A percentile compares a stretch with the other conserved stretches of the same genome.
These are phyloP conservation scores for Discostella pseudostelligera DNA, from an alignment of 108 stramenopile genomes.

Conservation along the genomic window DNA sequence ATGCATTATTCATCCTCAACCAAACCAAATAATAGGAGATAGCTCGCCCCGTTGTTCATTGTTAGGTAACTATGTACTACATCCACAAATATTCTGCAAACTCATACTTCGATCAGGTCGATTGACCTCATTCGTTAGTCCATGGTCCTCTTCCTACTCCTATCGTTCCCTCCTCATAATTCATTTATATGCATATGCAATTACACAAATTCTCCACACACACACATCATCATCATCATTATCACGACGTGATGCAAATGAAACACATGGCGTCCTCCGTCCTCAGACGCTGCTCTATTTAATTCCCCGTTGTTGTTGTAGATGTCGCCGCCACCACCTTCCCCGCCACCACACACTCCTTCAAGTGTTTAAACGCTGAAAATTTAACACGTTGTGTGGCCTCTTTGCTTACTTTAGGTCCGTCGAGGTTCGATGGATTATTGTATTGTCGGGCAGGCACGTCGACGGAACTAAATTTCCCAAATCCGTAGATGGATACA, in stretches of 20 bases:
- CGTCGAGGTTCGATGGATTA: neutral
- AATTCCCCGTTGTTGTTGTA: neutral
- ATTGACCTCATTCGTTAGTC: no score
- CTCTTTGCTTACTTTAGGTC: neutral
- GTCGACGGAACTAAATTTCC: neutral
- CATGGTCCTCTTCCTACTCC: no score
- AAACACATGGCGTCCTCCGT: neutral
- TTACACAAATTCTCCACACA: no score
- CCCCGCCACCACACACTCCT: neutral
- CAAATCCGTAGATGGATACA: neutral
- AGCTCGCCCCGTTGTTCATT: no score
- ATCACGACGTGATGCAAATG: slow-evolving; percentile 41
- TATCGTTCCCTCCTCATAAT: no score
- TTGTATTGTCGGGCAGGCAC: neutral
- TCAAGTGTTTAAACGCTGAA: neutral
- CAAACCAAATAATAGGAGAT: no score
- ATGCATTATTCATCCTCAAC: no score
- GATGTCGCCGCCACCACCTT: neutral
- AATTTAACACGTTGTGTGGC: neutral
- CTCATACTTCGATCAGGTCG: no score
- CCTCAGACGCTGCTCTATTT: no score
- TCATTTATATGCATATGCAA: no score
- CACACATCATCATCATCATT: slow-evolving; percentile 51
- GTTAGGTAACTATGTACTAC: no score
- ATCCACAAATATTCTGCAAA: no score